phyloP scores from a whole-genome alignment of 345 rosid species.

The Gossypium turneri region DNA sequence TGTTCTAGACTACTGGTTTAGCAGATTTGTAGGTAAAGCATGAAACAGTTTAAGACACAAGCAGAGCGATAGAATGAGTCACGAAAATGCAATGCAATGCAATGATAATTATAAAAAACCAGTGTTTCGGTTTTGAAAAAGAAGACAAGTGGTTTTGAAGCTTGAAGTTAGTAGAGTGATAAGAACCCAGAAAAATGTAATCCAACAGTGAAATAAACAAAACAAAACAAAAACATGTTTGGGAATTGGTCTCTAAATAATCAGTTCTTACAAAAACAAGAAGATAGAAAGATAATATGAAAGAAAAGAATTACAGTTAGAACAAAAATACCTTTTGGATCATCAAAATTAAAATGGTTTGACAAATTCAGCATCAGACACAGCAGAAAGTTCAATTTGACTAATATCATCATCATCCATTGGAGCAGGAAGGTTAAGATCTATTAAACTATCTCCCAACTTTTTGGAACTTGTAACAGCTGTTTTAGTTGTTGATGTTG shows the following conservation, averaged over 20 bases:
- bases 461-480: slow-evolving; percentile 25
- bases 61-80: slow-evolving; percentile 4
- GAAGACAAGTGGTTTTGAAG: no score
- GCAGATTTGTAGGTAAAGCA: slow-evolving; percentile 25
- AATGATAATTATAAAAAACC: not conserved
- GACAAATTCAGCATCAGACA: slow-evolving; percentile 55
- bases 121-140: not conserved
- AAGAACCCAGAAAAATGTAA: not conserved
- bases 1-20: slow-evolving; percentile 3
- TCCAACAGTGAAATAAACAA: slow-evolving; percentile 9
- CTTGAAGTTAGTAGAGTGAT: not conserved
- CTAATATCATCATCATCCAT: slow-evolving; percentile 60
- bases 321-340: not conserved
- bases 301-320: not conserved
- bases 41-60: slow-evolving; percentile 16
- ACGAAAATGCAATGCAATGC: not conserved
- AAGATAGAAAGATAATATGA: slow-evolving; percentile 1
- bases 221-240: not conserved
- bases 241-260: slow-evolving; percentile 9
- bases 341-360: not conserved
- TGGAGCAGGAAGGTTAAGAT: slow-evolving; percentile 93
- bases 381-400: slow-evolving; percentile 61
- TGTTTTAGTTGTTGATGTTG: slow-evolving; percentile 11
- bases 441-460: slow-evolving; percentile 49
- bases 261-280: slow-evolving; percentile 35